phyloP scores from a whole-genome alignment of 73 alveolate genomes.

The Paramecium pentaurelia region DNA sequence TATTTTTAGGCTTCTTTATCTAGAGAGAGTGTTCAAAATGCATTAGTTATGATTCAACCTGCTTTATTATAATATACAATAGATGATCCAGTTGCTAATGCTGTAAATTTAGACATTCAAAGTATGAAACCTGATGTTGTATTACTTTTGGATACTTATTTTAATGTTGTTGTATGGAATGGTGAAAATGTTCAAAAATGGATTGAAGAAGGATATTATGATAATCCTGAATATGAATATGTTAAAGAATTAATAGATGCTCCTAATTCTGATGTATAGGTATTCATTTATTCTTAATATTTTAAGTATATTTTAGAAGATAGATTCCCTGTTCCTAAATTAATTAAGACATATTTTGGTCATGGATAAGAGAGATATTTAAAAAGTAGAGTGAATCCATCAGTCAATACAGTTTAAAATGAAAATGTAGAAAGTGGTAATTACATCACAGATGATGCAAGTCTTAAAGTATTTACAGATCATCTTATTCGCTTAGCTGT shows the following conservation, averaged over 20 bases:
- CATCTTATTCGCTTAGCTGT: constrained; percentile 92
- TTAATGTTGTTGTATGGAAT: constrained; percentile 95
- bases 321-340: constrained; percentile 96
- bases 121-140: constrained; percentile 90
- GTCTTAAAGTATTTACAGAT: constrained; percentile 89
- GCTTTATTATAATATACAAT: constrained; percentile 86
- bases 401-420: constrained; percentile 72
- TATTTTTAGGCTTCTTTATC: constrained; percentile 71
- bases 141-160: constrained; percentile 93
- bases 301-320: constrained; percentile 79
- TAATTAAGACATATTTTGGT: constrained; percentile 83
- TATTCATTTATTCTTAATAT: neutral
- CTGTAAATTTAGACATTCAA: constrained; percentile 91
- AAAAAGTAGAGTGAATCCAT: constrained; percentile 90
- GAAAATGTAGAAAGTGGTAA: constrained; percentile 81
- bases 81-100: constrained; percentile 85
- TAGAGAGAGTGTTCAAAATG: constrained; percentile 95
- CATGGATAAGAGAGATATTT: constrained; percentile 93
- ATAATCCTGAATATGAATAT: constrained; percentile 85
- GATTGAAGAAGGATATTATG: constrained; percentile 91
- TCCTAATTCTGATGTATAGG: constrained; percentile 93
- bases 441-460: constrained; percentile 93
- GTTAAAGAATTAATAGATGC: constrained; percentile 86
- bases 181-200: constrained; percentile 92
- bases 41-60: constrained; percentile 99